phyloP scores from a whole-genome alignment of 1,284 basidiomycete species.

The Ganoderma boninense region DNA sequence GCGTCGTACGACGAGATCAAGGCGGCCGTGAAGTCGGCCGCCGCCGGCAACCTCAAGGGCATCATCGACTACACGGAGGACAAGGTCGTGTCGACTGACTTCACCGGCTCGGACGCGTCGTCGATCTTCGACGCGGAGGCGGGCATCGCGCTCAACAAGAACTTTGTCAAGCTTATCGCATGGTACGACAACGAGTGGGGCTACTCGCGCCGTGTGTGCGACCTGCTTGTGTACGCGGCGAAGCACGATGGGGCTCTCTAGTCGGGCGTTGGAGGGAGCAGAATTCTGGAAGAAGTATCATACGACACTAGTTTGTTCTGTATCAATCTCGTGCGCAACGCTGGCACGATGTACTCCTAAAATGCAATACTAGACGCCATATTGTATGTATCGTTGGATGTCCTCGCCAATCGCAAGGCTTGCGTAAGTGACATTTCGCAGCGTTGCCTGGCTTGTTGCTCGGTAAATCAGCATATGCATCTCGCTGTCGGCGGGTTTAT shows the following conservation, averaged over 20 bases:
- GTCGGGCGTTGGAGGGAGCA: conserved; percentile 12
- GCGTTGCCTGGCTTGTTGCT: too few species aligned
- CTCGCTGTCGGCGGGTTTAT: too few species aligned
- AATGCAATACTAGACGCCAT: conserved; percentile 19
- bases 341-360: conserved; percentile 28
- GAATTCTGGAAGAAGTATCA: conserved; percentile 10
- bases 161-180: conserved; percentile 95
- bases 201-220: conserved; percentile 95
- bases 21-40: conserved; percentile 84
- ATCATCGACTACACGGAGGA: conserved; percentile 98
- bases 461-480: too few species aligned
- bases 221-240: conserved; percentile 88
- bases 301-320: conserved; percentile 21
- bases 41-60: conserved; percentile 78
- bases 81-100: conserved; percentile 94
- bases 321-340: conserved; percentile 16
- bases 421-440: too few species aligned
- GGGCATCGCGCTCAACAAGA: conserved; percentile 92
- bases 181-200: conserved; percentile 99
- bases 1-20: conserved; percentile 95
- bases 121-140: conserved; percentile 94
- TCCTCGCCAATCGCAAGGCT: too few species aligned
- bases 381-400: neutral
- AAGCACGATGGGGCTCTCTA: conserved; percentile 65
- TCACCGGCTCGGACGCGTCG: conserved; percentile 82